These are phyloP conservation scores for Amphicarpaea edgeworthii DNA, from an alignment of 306 rosid species.

Conservation along the genomic window DNA sequence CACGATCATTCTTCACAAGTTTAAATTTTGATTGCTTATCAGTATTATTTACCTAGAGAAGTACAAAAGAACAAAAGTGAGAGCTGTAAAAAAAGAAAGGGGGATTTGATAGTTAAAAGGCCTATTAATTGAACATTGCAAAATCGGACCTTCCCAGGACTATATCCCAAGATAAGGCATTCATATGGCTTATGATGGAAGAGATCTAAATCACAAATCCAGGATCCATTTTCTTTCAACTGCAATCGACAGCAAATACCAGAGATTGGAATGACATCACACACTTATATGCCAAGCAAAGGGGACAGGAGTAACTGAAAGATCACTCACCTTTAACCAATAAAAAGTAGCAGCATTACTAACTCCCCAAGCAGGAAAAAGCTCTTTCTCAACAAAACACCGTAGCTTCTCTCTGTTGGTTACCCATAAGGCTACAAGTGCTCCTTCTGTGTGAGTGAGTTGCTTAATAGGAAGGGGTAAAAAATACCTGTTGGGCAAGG, in stretches of 20 bases:
- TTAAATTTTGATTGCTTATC: constrained; percentile 43
- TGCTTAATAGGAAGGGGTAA: constrained; percentile 82
- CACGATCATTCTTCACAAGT: constrained; percentile 62
- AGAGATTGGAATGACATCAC: constrained; percentile 39
- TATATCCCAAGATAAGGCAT: constrained; percentile 79
- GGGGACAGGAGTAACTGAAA: constrained; percentile 21
- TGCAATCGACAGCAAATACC: constrained; percentile 47
- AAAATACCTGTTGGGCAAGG: constrained; percentile 82
- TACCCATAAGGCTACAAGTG: constrained; percentile 90
- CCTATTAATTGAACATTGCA: constrained; percentile 17
- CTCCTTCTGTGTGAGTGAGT: constrained; percentile 78
- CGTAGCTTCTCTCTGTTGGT: constrained; percentile 94
- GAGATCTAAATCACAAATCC: constrained; percentile 82
- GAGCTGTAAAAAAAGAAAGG: constrained; percentile 18
- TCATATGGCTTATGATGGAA: constrained; percentile 96
- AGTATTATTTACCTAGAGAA: constrained; percentile 50
- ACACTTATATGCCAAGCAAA: constrained; percentile 31
- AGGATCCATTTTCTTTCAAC: constrained; percentile 85
- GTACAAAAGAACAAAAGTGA: constrained; percentile 28
- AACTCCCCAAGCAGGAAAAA: constrained; percentile 93
- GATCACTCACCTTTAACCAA: constrained; percentile 93
- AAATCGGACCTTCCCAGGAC: constrained; percentile 65
- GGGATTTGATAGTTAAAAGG: constrained; percentile 1
- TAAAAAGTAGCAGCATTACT: constrained; percentile 67
- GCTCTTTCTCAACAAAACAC: constrained; percentile 78